Percentiles rank a stretch among this genome's conserved stretches.
Conservation (phyloP, 306 rosid species). For the Carpinus viminea region DNA sequence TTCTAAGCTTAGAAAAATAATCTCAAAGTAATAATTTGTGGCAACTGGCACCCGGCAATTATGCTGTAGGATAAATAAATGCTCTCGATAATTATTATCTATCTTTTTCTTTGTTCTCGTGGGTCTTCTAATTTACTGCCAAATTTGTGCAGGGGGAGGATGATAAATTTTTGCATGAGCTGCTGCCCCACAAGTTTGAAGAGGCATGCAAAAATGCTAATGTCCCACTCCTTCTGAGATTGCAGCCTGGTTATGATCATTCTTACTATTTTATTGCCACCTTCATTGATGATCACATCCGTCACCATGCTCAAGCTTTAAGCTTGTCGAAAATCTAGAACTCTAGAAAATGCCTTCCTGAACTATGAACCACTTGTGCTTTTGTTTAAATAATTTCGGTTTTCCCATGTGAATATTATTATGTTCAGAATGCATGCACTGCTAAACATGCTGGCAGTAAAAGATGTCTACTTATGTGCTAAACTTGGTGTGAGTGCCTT, state of each 20-base stretch:
- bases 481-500: neutral
- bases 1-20: neutral
- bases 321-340: slow-evolving; percentile 26
- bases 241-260: slow-evolving; percentile 89
- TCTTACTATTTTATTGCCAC: slow-evolving; percentile 77
- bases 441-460: neutral
- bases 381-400: neutral
- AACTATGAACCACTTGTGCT: slow-evolving; percentile 12
- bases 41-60: neutral
- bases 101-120: neutral
- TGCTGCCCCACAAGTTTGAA: slow-evolving; percentile 75
- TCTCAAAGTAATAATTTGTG: neutral
- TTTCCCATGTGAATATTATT: neutral
- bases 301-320: slow-evolving; percentile 84
- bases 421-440: neutral
- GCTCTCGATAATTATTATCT: too few relatives aligned
- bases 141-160: slow-evolving; percentile 65
- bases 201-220: slow-evolving; percentile 74
- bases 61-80: neutral
- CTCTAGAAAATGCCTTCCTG: slow-evolving; percentile 8
- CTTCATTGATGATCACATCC: slow-evolving; percentile 91
- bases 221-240: slow-evolving; percentile 64
- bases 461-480: neutral
- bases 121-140: neutral
- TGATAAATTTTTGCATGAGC: slow-evolving; percentile 70